Evolutionary conservation across 306 rosid species (phyloP), one percentile per base, ranked within the genome.

Genomic region (Abrus pulchellus): DNA sequence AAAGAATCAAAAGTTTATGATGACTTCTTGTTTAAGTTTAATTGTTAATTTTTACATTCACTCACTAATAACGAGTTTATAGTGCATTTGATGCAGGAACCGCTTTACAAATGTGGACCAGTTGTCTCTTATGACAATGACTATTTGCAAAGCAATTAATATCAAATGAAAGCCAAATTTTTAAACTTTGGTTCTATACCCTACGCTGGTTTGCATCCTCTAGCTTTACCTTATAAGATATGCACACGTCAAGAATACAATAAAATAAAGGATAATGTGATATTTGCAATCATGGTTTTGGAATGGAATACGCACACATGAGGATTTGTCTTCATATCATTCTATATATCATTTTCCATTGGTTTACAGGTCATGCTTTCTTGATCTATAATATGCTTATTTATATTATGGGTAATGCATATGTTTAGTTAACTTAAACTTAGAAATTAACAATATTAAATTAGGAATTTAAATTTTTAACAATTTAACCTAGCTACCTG

Each of bases 121-220:
- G 72, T 75, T 75, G 72, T 75, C 66, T 82, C 45, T 67, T 27
- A 4, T 11, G 53, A 34, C 67, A 36, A 11, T 9, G 14, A 68
- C 57, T 11, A 63, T 30, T 5, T 64, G 3, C 34, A 49, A 61
- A 27, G 60, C n/a, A 54, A 52, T 20, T 20, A 20, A 20, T 80
- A n/a, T 71, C 62, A 45, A 72, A 38, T 32, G 14, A 40, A 36
- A 43, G 13, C 27, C 38, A 27, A 44, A n/a, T 59, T 52, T 10
- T n/a, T n/a, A 14, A 14, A 14, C 77, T 72, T 64, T 50, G 2
- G 57, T 9, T 38, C 66, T 7, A 29, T 20, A 57, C 70, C 53
- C 40, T 78, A 14, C 7, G 13, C 11, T 64, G 3, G 3, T 32
- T 64, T 65, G 33, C 71, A 65, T 41, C 52, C 71, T 65, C 33